phyloP scores from a whole-genome alignment of 257 asterid species.

The Plantago elongata region DNA sequence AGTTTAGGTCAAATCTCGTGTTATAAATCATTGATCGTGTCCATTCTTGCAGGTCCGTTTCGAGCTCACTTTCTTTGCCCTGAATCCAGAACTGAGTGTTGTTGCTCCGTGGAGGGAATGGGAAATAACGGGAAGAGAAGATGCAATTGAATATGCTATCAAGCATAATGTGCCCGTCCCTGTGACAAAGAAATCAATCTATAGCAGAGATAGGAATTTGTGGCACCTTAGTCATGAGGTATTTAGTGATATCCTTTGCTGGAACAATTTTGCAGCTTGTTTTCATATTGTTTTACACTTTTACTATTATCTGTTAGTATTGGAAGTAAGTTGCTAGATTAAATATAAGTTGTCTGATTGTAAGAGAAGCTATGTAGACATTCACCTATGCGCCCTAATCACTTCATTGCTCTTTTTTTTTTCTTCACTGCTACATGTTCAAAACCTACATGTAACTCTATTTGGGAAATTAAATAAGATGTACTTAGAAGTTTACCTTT shows the following conservation, averaged over 20 bases:
- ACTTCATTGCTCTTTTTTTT: no score
- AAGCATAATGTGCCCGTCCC: slow-evolving; percentile 92
- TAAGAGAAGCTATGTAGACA: no score
- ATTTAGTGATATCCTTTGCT: slow-evolving; percentile 12
- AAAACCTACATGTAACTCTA: no score
- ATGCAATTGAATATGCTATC: slow-evolving; percentile 90
- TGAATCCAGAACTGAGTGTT: slow-evolving; percentile 87
- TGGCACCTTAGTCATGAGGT: slow-evolving; percentile 99
- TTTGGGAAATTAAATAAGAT: no score
- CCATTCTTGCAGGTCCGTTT: slow-evolving; percentile 67
- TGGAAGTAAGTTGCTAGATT: no score
- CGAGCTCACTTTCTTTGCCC: slow-evolving; percentile 96
- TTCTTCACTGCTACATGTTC: no score
- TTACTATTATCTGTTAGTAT: neutral
- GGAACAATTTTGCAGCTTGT: neutral
- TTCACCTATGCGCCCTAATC: no score
- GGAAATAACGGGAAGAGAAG: slow-evolving; percentile 95
- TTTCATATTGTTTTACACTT: neutral
- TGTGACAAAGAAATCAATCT: slow-evolving; percentile 91
- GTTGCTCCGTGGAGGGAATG: slow-evolving; percentile 99
- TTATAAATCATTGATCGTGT: slow-evolving; percentile 10
- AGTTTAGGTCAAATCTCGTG: neutral
- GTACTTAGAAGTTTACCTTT: no score
- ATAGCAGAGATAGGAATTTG: slow-evolving; percentile 94
- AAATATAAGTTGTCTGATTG: no score